A percentile compares a stretch with the other conserved stretches of the same genome.
Evolutionary conservation across 140 eudicot genomes (phyloP).

Genomic region (Cichorium intybus): DNA sequence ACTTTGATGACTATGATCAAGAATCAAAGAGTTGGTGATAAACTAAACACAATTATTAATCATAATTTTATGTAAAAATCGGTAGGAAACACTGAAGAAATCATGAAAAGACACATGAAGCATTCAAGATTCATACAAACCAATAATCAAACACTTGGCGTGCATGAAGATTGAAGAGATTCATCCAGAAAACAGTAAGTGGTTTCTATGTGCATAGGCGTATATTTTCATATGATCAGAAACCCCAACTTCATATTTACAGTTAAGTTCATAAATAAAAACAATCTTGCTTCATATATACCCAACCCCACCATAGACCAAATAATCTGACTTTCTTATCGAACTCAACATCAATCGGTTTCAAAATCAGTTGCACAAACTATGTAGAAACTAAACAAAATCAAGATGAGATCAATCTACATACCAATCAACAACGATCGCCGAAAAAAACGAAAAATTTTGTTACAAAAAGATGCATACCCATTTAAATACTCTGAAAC

Average conservation of each 20-base stretch:
- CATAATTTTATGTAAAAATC: not conserved
- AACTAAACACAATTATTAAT: not conserved
- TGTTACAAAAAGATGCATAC: not conserved
- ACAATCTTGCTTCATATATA: constrained; percentile 11
- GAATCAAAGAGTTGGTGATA: not conserved
- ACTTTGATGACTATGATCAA: not conserved
- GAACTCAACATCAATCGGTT: constrained; percentile 1
- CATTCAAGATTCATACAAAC: constrained; percentile 10
- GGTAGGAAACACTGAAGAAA: not conserved
- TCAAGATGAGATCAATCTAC: not conserved
- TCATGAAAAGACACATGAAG: not conserved
- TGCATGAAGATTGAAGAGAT: not conserved
- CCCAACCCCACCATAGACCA: constrained; percentile 1
- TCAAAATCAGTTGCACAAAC: constrained; percentile 16
- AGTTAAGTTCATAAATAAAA: constrained; percentile 6
- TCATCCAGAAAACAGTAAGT: constrained; percentile 11
- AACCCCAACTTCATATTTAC: constrained; percentile 18
- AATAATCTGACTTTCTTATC: constrained; percentile 3
- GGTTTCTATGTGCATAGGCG: constrained; percentile 12
- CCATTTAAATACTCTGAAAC: not conserved
- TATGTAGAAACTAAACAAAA: constrained; percentile 5
- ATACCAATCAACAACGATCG: constrained; percentile 20
- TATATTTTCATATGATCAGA: constrained; percentile 17
- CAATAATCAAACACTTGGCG: not conserved
- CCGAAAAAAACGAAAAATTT: not conserved